Percentiles rank a stretch among this genome's conserved stretches.
phyloP scores from a whole-genome alignment of 2,329 filamentous ascomycete genomes.

The Lecanoromycetidae sp. region DNA sequence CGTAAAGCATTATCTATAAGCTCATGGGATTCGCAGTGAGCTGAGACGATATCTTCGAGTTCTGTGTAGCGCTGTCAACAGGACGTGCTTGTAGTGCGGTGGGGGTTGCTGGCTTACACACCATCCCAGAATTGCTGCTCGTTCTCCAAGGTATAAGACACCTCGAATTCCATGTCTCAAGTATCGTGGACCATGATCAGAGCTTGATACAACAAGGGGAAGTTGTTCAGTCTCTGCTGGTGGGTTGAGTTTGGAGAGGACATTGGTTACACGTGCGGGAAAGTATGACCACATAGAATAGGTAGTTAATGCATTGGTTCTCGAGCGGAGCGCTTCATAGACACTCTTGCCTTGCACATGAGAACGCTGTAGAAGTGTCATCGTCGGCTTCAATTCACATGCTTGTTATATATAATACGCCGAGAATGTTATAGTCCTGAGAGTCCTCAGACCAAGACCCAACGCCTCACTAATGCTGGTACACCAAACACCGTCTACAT shows the following conservation, averaged over 20 bases:
- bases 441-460: not conserved
- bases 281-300: too few relatives aligned
- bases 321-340: too few relatives aligned
- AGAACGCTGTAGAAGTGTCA: too few relatives aligned
- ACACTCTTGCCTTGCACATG: too few relatives aligned
- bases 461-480: too few relatives aligned
- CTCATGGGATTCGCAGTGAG: constrained; percentile 48
- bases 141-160: constrained; percentile 56
- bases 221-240: not conserved
- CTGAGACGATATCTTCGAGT: constrained; percentile 53
- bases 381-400: too few relatives aligned
- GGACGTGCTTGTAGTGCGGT: constrained; percentile 3
- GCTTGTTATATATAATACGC: too few relatives aligned
- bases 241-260: not conserved
- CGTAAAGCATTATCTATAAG: constrained; percentile 76
- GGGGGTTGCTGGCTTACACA: constrained; percentile 33
- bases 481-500: not conserved
- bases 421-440: too few relatives aligned
- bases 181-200: constrained; percentile 5
- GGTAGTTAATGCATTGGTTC: too few relatives aligned
- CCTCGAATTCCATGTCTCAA: constrained; percentile 54
- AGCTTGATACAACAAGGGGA: not conserved
- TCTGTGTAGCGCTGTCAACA: constrained; percentile 33
- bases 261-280: not conserved
- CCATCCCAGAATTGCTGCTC: constrained; percentile 85